A percentile compares a stretch with the other conserved stretches of the same genome.
phyloP scores from a whole-genome alignment of 1,284 basidiomycete genomes.

The Trichosporon sp. region DNA sequence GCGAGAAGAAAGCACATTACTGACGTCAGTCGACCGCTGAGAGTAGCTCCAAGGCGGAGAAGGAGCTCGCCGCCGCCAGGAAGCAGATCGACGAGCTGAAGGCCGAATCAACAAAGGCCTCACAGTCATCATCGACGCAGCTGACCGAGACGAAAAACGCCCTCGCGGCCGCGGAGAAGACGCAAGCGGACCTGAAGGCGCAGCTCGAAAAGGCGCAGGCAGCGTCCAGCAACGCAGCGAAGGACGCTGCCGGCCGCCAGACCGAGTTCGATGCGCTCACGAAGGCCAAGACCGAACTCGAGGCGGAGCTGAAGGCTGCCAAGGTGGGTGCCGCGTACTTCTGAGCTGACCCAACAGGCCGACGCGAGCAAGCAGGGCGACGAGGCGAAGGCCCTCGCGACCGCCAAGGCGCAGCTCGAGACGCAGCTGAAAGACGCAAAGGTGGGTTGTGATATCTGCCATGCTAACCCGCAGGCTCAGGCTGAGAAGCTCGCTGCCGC shows the following conservation, averaged over 20 bases:
- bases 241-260: slow-evolving; percentile 1
- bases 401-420: slow-evolving; percentile 24
- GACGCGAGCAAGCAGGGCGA: no score
- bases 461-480: neutral
- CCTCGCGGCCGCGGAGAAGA: neutral
- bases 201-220: slow-evolving; percentile 33
- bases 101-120: neutral
- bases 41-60: slow-evolving; percentile 29
- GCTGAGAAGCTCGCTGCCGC: slow-evolving; percentile 10
- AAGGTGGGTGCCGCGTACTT: slow-evolving; percentile 18
- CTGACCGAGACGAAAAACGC: slow-evolving; percentile 5
- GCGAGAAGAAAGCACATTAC: no score
- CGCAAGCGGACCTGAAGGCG: slow-evolving; percentile 21
- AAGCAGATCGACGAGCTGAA: slow-evolving; percentile 14
- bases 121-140: neutral
- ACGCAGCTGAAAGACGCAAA: slow-evolving; percentile 21
- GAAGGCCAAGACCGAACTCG: slow-evolving; percentile 24
- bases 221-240: slow-evolving; percentile 9
- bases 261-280: neutral
- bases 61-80: slow-evolving; percentile 6
- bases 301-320: slow-evolving; percentile 23
- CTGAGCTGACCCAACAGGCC: no score
- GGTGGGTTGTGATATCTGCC: neutral
- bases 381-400: no score
- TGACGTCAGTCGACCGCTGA: no score